Evolutionary conservation across 2,329 filamentous ascomycete genomes (phyloP).

Genomic region (Didymella sp.): DNA sequence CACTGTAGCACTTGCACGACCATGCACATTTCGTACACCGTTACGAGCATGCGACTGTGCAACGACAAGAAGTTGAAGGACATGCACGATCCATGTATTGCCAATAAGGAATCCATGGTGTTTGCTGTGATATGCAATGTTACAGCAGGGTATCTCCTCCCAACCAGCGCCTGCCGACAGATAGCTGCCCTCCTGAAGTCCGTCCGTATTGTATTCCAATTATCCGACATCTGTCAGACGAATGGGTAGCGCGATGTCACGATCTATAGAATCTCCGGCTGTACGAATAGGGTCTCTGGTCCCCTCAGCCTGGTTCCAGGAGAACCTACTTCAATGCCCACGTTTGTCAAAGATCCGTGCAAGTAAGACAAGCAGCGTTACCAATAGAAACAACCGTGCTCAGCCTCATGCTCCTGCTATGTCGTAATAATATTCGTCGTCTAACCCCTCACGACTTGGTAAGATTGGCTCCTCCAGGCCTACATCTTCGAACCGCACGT

Average conservation of each 20-base stretch:
- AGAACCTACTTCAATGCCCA: not conserved
- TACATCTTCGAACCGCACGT: constrained; percentile 85
- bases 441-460: constrained; percentile 81
- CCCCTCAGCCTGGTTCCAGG: constrained; percentile 5
- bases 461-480: constrained; percentile 73
- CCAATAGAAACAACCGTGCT: constrained; percentile 12
- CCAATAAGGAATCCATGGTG: constrained; percentile 15
- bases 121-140: constrained; percentile 23
- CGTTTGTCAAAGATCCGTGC: constrained; percentile 6
- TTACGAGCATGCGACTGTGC: constrained; percentile 34
- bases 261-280: constrained; percentile 9
- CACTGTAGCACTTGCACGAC: constrained; percentile 22
- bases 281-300: not conserved
- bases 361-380: constrained; percentile 6
- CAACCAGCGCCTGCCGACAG: constrained; percentile 13
- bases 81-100: constrained; percentile 25
- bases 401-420: constrained; percentile 46
- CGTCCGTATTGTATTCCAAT: constrained; percentile 2
- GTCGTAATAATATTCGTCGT: constrained; percentile 94
- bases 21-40: constrained; percentile 28
- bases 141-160: constrained; percentile 41
- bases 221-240: constrained; percentile 3
- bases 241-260: constrained; percentile 16
- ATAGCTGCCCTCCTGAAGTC: constrained; percentile 5
- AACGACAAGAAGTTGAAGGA: constrained; percentile 26